Evolutionary conservation across 495 filamentous ascomycete species (phyloP).

Genomic region (Neurospora sp.): DNA sequence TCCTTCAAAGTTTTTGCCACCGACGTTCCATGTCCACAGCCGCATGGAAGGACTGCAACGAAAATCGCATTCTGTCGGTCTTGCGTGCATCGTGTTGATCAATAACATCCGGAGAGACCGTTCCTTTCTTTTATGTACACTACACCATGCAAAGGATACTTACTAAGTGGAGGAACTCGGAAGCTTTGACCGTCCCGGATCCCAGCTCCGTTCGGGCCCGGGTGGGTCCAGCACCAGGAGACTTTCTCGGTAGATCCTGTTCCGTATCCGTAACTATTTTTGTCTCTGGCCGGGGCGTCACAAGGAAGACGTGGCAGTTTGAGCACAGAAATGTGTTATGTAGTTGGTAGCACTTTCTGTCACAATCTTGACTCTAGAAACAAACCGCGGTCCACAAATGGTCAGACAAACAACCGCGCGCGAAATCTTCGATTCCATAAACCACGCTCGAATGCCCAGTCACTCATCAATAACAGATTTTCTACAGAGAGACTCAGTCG

Average conservation of each 20-base stretch:
- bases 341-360: neutral
- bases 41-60: neutral
- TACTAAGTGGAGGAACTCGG: neutral
- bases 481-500: neutral
- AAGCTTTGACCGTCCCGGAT: neutral
- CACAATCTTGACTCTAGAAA: neutral
- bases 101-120: neutral
- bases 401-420: neutral
- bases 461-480: too few species aligned
- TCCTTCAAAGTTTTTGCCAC: neutral
- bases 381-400: neutral
- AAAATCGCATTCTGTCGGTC: neutral
- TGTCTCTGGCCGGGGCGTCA: neutral
- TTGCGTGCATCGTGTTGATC: neutral
- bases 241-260: neutral
- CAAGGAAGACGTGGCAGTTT: neutral
- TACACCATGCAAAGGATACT: neutral
- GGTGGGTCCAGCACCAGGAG: neutral
- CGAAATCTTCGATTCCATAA: neutral
- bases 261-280: neutral
- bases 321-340: neutral
- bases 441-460: neutral
- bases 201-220: neutral
- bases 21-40: neutral
- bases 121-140: neutral